phyloP scores from a whole-genome alignment of 352 stramenopile species.

The Pythium folliculosum region DNA sequence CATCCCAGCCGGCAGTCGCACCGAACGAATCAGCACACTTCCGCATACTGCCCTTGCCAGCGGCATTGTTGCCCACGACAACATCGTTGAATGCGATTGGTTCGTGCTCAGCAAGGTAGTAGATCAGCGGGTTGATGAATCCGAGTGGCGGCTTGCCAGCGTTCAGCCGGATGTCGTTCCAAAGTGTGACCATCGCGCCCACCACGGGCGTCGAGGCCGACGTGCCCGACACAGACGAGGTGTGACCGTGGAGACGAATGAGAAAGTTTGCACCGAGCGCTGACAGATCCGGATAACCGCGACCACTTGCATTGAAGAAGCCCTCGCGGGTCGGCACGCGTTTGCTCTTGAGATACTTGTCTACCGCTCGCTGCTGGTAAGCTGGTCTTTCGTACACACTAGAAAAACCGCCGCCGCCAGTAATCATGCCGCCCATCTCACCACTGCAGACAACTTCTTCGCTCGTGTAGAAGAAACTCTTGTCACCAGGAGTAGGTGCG shows the following conservation, averaged over 20 bases:
- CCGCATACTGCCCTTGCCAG: slow-evolving; percentile 36
- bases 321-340: slow-evolving; percentile 44
- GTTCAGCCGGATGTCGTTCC: slow-evolving; percentile 86
- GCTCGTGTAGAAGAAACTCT: slow-evolving; percentile 63
- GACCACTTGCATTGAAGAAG: slow-evolving; percentile 84
- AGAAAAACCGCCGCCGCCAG: slow-evolving; percentile 87
- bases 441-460: slow-evolving; percentile 83
- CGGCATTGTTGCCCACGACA: slow-evolving; percentile 82
- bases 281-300: slow-evolving; percentile 90
- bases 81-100: slow-evolving; percentile 84
- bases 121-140: slow-evolving; percentile 88
- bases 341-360: slow-evolving; percentile 58
- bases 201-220: slow-evolving; percentile 86
- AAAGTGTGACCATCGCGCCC: slow-evolving; percentile 84
- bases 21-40: slow-evolving; percentile 83
- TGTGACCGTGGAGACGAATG: slow-evolving; percentile 56
- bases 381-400: slow-evolving; percentile 71
- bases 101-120: slow-evolving; percentile 64
- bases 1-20: slow-evolving; percentile 87
- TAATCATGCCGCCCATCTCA: slow-evolving; percentile 75
- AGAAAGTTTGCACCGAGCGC: slow-evolving; percentile 71
- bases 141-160: slow-evolving; percentile 78
- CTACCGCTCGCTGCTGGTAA: slow-evolving; percentile 75
- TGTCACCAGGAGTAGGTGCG: slow-evolving; percentile 21
- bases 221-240: slow-evolving; percentile 71